Conservation (phyloP, 257 asterid species). For the Salvia hispanica region DNA sequence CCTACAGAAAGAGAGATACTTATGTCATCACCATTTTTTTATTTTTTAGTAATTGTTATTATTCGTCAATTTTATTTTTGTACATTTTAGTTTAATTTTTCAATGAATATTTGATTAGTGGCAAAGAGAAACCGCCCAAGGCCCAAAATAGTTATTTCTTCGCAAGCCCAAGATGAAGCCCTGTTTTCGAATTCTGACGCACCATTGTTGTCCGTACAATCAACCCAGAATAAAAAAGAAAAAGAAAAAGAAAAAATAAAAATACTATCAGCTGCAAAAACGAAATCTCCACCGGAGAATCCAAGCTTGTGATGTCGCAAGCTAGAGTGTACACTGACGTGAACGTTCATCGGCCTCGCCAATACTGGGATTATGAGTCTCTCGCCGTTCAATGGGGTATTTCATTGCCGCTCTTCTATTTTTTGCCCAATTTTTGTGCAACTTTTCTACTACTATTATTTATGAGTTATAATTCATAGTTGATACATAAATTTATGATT, state of each 20-base stretch:
- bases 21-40: too few species aligned
- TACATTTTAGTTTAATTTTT: too few species aligned
- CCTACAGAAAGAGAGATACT: too few species aligned
- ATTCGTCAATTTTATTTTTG: too few species aligned
- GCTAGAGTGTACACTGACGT: conserved; percentile 63
- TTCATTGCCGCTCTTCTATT: background rate
- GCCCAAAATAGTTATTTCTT: conserved; percentile 13
- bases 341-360: conserved; percentile 57
- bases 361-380: conserved; percentile 63
- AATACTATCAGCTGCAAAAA: background rate
- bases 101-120: too few species aligned
- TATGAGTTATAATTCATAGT: background rate
- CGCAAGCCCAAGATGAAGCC: background rate
- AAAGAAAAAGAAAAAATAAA: background rate
- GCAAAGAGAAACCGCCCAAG: background rate
- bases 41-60: too few species aligned
- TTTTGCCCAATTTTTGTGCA: conserved; percentile 1
- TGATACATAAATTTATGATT: background rate
- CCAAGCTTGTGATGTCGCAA: conserved; percentile 48
- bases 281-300: conserved; percentile 22
- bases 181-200: conserved; percentile 1
- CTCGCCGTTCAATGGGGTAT: conserved; percentile 65
- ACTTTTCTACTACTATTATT: background rate
- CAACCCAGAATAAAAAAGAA: background rate
- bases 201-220: conserved; percentile 30